A percentile compares a stretch with the other conserved stretches of the same genome.
These are phyloP conservation scores for Penicillium verrucosum DNA, from an alignment of 2,329 filamentous ascomycete genomes.

Conservation along the genomic window DNA sequence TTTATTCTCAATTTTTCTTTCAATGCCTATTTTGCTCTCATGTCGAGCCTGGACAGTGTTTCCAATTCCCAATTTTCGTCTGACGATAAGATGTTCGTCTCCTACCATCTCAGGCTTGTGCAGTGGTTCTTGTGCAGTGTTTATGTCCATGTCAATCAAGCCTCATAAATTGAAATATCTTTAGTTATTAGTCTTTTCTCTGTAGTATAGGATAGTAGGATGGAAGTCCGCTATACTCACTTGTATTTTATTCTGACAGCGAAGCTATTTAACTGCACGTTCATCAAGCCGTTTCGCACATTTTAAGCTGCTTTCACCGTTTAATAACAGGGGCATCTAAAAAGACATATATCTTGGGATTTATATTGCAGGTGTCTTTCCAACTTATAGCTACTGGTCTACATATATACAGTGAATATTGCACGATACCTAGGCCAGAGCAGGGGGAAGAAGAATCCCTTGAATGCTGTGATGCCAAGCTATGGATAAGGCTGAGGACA, in stretches of 20 bases:
- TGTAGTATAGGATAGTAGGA: not conserved
- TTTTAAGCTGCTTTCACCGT: too few species aligned
- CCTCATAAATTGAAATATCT: not conserved
- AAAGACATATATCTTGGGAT: too few species aligned
- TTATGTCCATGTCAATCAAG: not conserved
- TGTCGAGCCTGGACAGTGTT: not conserved
- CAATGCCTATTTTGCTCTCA: not conserved
- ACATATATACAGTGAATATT: too few species aligned
- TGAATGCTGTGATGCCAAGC: conserved; percentile 5
- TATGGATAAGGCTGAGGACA: conserved; percentile 14
- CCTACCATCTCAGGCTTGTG: not conserved
- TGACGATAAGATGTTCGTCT: not conserved
- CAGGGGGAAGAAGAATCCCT: not conserved
- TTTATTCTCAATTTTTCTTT: not conserved
- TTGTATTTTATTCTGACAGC: not conserved
- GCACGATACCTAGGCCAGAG: not conserved
- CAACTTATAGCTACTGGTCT: too few species aligned
- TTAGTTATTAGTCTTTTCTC: not conserved
- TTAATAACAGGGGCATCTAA: too few species aligned
- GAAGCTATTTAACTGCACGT: not conserved
- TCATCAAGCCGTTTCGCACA: too few species aligned
- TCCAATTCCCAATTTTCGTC: not conserved
- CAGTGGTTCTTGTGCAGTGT: not conserved
- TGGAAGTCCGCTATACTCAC: not conserved
- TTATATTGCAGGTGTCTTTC: too few species aligned